Conservation (phyloP, 495 filamentous ascomycete genomes). For the Gamarada debralockiae region DNA sequence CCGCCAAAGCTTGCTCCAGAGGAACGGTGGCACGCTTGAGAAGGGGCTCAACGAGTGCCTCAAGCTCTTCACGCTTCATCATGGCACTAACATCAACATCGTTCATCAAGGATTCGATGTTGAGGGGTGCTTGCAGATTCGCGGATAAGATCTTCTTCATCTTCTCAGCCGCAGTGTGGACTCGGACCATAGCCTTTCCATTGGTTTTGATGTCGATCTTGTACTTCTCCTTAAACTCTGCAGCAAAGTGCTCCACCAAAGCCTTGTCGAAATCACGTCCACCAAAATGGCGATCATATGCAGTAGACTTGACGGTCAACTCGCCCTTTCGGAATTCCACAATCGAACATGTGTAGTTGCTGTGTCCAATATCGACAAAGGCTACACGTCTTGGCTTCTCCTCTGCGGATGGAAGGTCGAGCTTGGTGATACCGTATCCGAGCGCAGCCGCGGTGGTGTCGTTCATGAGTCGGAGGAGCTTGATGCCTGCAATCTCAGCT, state of each 20-base stretch:
- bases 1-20: slow-evolving; percentile 84
- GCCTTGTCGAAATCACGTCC: slow-evolving; percentile 96
- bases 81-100: slow-evolving; percentile 86
- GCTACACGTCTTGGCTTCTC: slow-evolving; percentile 91
- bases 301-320: slow-evolving; percentile 87
- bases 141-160: slow-evolving; percentile 98
- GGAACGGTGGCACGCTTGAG: slow-evolving; percentile 69
- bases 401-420: slow-evolving; percentile 81
- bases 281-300: slow-evolving; percentile 94
- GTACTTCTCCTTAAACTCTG: slow-evolving; percentile 92
- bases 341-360: slow-evolving; percentile 89
- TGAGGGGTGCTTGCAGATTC: slow-evolving; percentile 89
- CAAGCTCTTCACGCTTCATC: slow-evolving; percentile 92
- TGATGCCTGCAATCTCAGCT: slow-evolving; percentile 90
- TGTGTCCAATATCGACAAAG: slow-evolving; percentile 95
- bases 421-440: slow-evolving; percentile 96
- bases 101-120: slow-evolving; percentile 98
- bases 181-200: slow-evolving; percentile 82
- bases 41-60: slow-evolving; percentile 83
- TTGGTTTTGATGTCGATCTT: slow-evolving; percentile 87
- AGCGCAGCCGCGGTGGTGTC: slow-evolving; percentile 96
- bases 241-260: slow-evolving; percentile 87
- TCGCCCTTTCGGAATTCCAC: slow-evolving; percentile 98
- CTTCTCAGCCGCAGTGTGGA: slow-evolving; percentile 88
- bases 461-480: slow-evolving; percentile 91